Conservation (phyloP, 352 stramenopile genomes). For the Globisporangium yorkense region DNA sequence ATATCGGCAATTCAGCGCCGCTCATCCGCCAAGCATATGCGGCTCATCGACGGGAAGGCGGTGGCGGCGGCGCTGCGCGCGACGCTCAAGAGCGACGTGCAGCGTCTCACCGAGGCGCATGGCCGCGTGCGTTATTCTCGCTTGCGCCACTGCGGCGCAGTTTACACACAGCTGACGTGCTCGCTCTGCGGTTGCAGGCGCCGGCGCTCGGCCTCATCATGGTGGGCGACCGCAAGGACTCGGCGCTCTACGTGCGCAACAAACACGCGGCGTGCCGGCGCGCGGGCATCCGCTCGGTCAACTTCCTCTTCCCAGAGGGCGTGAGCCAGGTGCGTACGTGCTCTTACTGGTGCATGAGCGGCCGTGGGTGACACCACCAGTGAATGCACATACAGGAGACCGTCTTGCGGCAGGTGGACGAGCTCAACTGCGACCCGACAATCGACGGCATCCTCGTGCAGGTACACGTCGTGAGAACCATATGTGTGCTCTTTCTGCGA, state of each 20-base stretch:
- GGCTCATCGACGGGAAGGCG: constrained; percentile 66
- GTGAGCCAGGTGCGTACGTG: constrained; percentile 41
- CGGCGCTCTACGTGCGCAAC: constrained; percentile 96
- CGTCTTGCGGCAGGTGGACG: constrained; percentile 61
- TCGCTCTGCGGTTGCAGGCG: constrained; percentile 20
- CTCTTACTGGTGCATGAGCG: too few species aligned
- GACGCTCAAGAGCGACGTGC: constrained; percentile 54
- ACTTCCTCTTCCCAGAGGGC: constrained; percentile 71
- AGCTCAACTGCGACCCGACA: constrained; percentile 63
- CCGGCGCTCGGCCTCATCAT: constrained; percentile 98
- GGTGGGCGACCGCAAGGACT: constrained; percentile 95
- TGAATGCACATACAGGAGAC: constrained; percentile 23
- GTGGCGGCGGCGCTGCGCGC: constrained; percentile 58
- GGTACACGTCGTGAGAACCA: constrained; percentile 27
- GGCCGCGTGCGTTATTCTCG: constrained; percentile 26
- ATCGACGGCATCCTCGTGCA: constrained; percentile 86
- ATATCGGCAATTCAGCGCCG: too few species aligned
- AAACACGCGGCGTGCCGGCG: constrained; percentile 96
- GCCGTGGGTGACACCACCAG: too few species aligned
- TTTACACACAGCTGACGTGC: neutral
- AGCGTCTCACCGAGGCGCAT: constrained; percentile 38
- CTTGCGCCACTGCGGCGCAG: too few species aligned
- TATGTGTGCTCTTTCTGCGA: neutral
- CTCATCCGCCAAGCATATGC: constrained; percentile 9
- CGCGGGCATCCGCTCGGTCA: constrained; percentile 90